Base-by-base conservation (phyloP, 495 filamentous ascomycete genomes). In the Thozetella sp. region DNA sequence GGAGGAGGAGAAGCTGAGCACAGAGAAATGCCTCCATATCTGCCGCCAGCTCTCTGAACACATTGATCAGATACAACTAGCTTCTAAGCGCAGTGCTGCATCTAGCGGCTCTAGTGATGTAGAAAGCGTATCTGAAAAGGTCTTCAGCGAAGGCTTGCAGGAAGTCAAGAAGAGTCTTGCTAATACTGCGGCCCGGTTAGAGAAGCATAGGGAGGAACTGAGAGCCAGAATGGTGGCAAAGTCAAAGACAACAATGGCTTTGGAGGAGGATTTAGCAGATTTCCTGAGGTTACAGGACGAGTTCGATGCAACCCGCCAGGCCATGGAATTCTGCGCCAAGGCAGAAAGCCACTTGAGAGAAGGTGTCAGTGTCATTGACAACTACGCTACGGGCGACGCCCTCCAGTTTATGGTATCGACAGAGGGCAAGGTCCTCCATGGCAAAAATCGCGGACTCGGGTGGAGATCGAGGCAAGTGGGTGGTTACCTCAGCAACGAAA, bases 11-110 rank as follows among this genome's bases (percentile, higher is more conserved):
- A 72, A 68, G 54, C 46, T 65, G 27, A 76, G 73, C 55, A 75
- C 76, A 34, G 61, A 79, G 63, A 69, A 78, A 57, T 78, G 75
- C 60, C 74, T 81, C 48, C 58, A 69, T 56, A 78, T 81, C 48
- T 79, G 76, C 65, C 58, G 67, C 25, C 59, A 72, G 51, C 55
- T 78, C 27, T 76, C 70, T 11, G 61, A 60, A 17, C 71, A 78
- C 30, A 72, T 79, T 57, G 63, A 51, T 12, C 61, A 62, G 25
- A 59, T 73, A 56, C 58, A 60, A 56, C 63, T 52, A 27, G 43
- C 19, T 13, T 45, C 55, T 6, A 48, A 57, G 30, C 25, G 25
- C 55, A 26, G 25, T 40, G 45, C 26, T 45, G 17, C 25, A 15
- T 58, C 56, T 23, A 24, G 48, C 22, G 27, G 53, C 25, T 26